A percentile compares a stretch with the other conserved stretches of the same genome.
phyloP scores from a whole-genome alignment of 441 rosid genomes.

The Viola pubescens region DNA sequence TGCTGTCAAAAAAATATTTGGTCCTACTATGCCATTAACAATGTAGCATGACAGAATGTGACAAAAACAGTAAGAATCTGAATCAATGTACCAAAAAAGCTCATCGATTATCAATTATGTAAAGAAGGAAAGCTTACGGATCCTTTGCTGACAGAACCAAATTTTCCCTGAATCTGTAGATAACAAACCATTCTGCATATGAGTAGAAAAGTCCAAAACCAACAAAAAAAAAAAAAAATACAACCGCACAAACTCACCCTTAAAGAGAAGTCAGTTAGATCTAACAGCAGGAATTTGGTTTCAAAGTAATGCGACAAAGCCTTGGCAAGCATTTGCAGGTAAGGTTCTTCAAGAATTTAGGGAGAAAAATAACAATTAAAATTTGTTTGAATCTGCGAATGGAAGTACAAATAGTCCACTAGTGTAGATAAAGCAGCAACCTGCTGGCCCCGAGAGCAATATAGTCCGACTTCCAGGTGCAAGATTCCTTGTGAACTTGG shows the following conservation, averaged over 20 bases:
- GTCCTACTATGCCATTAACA: not conserved
- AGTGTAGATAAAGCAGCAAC: conserved; percentile 21
- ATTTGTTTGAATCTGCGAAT: not conserved
- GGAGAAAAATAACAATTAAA: conserved; percentile 4
- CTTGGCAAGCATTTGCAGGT: conserved; percentile 92
- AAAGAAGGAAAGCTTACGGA: conserved; percentile 33
- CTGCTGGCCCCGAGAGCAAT: conserved; percentile 91
- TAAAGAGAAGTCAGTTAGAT: conserved; percentile 66
- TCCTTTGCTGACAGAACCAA: conserved; percentile 52
- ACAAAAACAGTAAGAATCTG: not conserved
- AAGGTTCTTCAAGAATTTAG: conserved; percentile 44
- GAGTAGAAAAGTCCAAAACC: not conserved
- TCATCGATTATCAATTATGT: not conserved
- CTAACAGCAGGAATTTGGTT: conserved; percentile 78
- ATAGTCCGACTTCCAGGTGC: conserved; percentile 79
- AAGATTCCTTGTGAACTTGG: conserved; percentile 64
- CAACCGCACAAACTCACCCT: conserved; percentile 36
- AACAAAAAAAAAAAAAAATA: not conserved
- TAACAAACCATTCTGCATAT: conserved; percentile 1
- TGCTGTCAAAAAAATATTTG: not conserved
- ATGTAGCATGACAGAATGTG: not conserved
- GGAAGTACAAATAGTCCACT: not conserved
- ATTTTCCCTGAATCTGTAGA: conserved; percentile 75
- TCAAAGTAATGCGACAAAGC: conserved; percentile 89
- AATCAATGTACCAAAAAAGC: conserved; percentile 5